Conservation (phyloP, 805 yeast species). For the Candida suzukii region DNA sequence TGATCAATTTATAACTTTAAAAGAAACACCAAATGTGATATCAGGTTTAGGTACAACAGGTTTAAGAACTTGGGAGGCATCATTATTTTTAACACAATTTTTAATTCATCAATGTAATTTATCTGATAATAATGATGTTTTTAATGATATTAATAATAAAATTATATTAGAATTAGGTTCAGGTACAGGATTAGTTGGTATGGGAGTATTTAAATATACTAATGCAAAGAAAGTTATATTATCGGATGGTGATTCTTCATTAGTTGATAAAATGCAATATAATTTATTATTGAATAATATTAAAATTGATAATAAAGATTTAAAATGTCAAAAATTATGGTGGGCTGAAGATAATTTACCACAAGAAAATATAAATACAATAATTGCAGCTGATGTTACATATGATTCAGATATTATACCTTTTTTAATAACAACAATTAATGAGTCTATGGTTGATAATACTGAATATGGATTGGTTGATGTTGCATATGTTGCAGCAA, state of each 20-base stretch:
- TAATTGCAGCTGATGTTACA: constrained; percentile 85
- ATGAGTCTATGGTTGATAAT: constrained; percentile 27
- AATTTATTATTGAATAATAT: constrained; percentile 41
- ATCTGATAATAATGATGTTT: background rate
- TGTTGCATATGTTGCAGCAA: constrained; percentile 52
- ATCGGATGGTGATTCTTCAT: constrained; percentile 63
- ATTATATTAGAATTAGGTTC: constrained; percentile 71
- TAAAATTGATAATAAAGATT: background rate
- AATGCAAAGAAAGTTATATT: constrained; percentile 26
- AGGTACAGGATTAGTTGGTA: constrained; percentile 80
- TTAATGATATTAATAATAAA: constrained; percentile 4
- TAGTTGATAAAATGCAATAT: constrained; percentile 38
- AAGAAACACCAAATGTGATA: constrained; percentile 57
- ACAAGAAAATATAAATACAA: constrained; percentile 32
- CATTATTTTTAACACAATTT: constrained; percentile 55
- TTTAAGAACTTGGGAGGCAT: constrained; percentile 90
- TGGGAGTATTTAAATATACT: constrained; percentile 31
- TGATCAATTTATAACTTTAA: constrained; percentile 26
- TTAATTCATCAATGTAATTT: constrained; percentile 19
- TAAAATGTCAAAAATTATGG: constrained; percentile 40
- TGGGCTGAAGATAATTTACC: constrained; percentile 48
- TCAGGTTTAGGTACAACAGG: constrained; percentile 85
- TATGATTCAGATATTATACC: constrained; percentile 63
- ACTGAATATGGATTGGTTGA: constrained; percentile 13
- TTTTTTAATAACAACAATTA: constrained; percentile 42